phyloP scores from a whole-genome alignment of 2,329 filamentous ascomycete genomes.

The Aspergillus sp. region DNA sequence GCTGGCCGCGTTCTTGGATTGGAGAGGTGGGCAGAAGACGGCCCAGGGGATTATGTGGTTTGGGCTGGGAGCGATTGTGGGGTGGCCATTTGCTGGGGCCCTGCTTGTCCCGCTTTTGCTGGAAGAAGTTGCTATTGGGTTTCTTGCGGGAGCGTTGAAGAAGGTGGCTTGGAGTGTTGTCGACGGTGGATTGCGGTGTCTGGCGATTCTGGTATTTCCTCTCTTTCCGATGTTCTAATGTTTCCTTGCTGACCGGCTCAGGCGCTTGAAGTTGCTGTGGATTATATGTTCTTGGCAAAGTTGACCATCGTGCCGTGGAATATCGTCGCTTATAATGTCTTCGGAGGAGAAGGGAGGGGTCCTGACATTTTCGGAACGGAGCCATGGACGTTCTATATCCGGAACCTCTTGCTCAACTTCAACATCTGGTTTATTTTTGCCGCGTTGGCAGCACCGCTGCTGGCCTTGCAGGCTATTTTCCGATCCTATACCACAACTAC shows the following conservation, averaged over 20 bases:
- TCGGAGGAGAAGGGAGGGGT: slow-evolving; percentile 66
- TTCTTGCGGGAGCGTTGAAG: slow-evolving; percentile 49
- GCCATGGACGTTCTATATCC: slow-evolving; percentile 93
- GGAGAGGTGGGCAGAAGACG: slow-evolving; percentile 69
- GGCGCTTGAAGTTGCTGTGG: slow-evolving; percentile 62
- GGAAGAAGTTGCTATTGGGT: slow-evolving; percentile 60
- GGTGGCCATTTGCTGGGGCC: slow-evolving; percentile 89
- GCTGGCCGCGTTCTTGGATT: slow-evolving; percentile 82
- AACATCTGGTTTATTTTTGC: slow-evolving; percentile 88
- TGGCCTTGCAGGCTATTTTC: slow-evolving; percentile 62
- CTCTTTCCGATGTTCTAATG: neutral
- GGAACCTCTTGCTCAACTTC: slow-evolving; percentile 88
- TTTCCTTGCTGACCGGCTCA: slow-evolving; percentile 31
- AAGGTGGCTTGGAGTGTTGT: slow-evolving; percentile 54
- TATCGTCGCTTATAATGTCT: slow-evolving; percentile 92
- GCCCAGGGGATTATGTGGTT: slow-evolving; percentile 85
- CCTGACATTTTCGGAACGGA: slow-evolving; percentile 93
- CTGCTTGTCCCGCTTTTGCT: slow-evolving; percentile 70
- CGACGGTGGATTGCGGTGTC: slow-evolving; percentile 58
- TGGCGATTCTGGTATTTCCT: slow-evolving; percentile 56
- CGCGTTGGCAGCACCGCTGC: slow-evolving; percentile 63
- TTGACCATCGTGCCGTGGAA: slow-evolving; percentile 74
- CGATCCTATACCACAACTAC: slow-evolving; percentile 55
- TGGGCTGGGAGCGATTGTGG: slow-evolving; percentile 71
- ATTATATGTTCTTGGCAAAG: slow-evolving; percentile 79